These are phyloP conservation scores for Metschnikowia borealis DNA, from an alignment of 805 yeast species.

Conservation along the genomic window DNA sequence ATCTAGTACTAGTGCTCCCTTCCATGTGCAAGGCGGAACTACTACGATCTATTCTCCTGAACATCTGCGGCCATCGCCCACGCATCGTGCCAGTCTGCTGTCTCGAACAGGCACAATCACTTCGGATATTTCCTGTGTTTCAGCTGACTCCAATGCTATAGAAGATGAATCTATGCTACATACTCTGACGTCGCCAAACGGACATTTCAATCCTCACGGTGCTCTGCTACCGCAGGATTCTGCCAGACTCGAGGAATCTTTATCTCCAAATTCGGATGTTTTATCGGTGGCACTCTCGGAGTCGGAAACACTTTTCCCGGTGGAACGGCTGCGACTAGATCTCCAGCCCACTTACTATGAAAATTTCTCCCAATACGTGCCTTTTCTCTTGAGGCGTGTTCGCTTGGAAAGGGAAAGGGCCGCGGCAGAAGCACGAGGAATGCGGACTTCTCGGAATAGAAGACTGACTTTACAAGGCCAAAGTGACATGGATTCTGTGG, in stretches of 20 bases:
- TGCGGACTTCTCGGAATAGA: not conserved
- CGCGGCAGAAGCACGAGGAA: not conserved
- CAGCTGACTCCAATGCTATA: not conserved
- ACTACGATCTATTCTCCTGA: conserved; percentile 1
- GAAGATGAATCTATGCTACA: not conserved
- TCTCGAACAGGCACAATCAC: not conserved
- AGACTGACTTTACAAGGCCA: not conserved
- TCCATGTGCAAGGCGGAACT: not conserved
- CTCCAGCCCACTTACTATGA: conserved; percentile 35
- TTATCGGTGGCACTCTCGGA: conserved; percentile 31
- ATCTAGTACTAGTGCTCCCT: not conserved
- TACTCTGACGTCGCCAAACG: no score
- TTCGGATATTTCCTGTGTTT: not conserved
- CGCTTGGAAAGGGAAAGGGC: conserved; percentile 17
- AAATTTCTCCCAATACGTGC: conserved; percentile 37
- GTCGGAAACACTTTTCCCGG: conserved; percentile 30
- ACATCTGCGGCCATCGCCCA: not conserved
- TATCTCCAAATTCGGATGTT: not conserved
- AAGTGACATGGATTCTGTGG: not conserved
- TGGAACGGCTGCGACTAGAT: conserved; percentile 24
- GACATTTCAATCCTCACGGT: not conserved
- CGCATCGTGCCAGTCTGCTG: not conserved
- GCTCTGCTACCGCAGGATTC: not conserved
- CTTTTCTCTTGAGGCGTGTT: conserved; percentile 32
- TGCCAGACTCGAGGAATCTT: not conserved